These are phyloP conservation scores for Gossypium trilobum DNA, from an alignment of 441 rosid species.

Conservation along the genomic window DNA sequence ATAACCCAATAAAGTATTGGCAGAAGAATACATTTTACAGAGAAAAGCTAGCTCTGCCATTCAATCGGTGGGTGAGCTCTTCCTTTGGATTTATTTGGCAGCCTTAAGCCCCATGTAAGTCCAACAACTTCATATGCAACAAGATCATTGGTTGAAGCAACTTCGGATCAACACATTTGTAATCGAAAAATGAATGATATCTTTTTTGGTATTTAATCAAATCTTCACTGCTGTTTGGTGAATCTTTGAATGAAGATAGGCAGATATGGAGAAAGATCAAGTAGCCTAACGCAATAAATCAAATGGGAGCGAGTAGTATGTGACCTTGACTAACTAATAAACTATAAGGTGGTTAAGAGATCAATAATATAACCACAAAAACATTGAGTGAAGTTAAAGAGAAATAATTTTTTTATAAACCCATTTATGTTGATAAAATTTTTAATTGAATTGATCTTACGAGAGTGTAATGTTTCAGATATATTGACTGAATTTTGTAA, in stretches of 20 bases:
- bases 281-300: background rate
- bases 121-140: constrained; percentile 12
- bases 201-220: background rate
- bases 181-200: background rate
- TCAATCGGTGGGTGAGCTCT: constrained; percentile 31
- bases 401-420: no score
- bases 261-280: background rate
- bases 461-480: no score
- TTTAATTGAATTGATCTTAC: background rate
- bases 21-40: constrained; percentile 17
- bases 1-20: constrained; percentile 10
- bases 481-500: no score
- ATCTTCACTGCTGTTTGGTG: background rate
- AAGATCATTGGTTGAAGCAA: constrained; percentile 6
- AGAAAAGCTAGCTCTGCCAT: constrained; percentile 28
- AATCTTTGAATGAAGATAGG: background rate
- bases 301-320: background rate
- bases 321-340: no score
- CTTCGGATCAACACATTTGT: background rate
- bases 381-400: background rate
- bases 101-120: background rate
- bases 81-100: constrained; percentile 25
- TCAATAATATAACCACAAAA: background rate
- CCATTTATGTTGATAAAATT: background rate
- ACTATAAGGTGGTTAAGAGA: background rate